Conservation (phyloP, 768 basidiomycete genomes). For the Leucocoprinus birnbaumii region DNA sequence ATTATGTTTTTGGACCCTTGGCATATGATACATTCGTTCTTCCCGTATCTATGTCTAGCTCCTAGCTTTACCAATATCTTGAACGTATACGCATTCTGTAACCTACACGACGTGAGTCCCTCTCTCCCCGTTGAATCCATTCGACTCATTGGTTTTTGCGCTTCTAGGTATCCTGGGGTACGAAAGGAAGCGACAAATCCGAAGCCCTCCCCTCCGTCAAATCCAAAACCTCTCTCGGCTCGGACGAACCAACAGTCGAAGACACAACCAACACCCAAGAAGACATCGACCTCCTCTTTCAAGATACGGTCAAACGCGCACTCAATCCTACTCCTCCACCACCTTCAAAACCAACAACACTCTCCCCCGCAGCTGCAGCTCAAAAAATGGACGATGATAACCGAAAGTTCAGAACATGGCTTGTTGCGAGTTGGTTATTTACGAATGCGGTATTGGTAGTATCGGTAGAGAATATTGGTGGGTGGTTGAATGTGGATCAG, state of each 20-base stretch:
- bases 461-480: slow-evolving; percentile 74
- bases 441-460: slow-evolving; percentile 70
- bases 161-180: slow-evolving; percentile 69
- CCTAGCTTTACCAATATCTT: slow-evolving; percentile 93
- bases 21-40: slow-evolving; percentile 95
- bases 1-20: slow-evolving; percentile 71
- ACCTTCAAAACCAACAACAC: not conserved
- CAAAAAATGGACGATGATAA: slow-evolving; percentile 89
- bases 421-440: slow-evolving; percentile 81
- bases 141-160: too few species aligned
- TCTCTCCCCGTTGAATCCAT: too few species aligned
- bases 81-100: slow-evolving; percentile 97
- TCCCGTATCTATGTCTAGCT: slow-evolving; percentile 87
- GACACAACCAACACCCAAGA: slow-evolving; percentile 81
- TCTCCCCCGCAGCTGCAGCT: slow-evolving; percentile 43
- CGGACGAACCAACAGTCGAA: slow-evolving; percentile 78
- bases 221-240: slow-evolving; percentile 76
- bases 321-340: slow-evolving; percentile 62
- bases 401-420: slow-evolving; percentile 90
- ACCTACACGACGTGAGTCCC: slow-evolving; percentile 76
- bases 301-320: slow-evolving; percentile 87
- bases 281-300: slow-evolving; percentile 82
- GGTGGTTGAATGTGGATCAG: slow-evolving; percentile 31
- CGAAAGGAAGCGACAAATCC: slow-evolving; percentile 92
- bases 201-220: slow-evolving; percentile 90